Conservation (phyloP, 345 rosid species). For the Melastoma malabathricum region DNA sequence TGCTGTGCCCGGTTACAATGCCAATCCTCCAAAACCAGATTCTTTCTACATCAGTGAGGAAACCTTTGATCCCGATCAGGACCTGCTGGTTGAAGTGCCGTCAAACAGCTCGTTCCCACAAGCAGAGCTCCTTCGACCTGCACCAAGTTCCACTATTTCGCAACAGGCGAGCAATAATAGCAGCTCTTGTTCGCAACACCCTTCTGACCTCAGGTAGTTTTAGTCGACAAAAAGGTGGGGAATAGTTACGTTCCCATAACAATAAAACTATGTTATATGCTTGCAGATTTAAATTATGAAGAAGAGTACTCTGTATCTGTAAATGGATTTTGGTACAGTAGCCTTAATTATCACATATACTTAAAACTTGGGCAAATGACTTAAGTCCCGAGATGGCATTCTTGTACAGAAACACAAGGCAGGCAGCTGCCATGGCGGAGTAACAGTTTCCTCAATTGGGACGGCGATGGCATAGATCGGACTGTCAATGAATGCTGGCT, state of each 20-base stretch:
- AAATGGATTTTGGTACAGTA: too few species aligned
- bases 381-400: too few species aligned
- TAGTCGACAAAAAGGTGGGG: neutral
- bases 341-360: too few species aligned
- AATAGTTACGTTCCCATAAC: neutral
- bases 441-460: too few species aligned
- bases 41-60: slow-evolving; percentile 39
- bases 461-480: too few species aligned
- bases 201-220: slow-evolving; percentile 19
- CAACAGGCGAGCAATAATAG: slow-evolving; percentile 46
- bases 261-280: too few species aligned
- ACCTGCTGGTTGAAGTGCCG: slow-evolving; percentile 32
- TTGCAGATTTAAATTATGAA: too few species aligned
- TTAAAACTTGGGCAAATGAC: too few species aligned
- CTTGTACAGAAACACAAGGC: too few species aligned
- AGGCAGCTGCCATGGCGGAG: too few species aligned
- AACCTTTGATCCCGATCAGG: slow-evolving; percentile 42
- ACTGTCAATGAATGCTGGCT: too few species aligned
- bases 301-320: too few species aligned
- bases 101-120: slow-evolving; percentile 6
- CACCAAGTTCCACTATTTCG: slow-evolving; percentile 14
- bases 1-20: slow-evolving; percentile 54
- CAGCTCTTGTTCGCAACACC: slow-evolving; percentile 32
- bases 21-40: slow-evolving; percentile 40
- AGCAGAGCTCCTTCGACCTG: slow-evolving; percentile 29